Percentiles rank a stretch among this genome's conserved stretches.
These are phyloP conservation scores for Diutina neorugosa DNA, from an alignment of 1,139 yeast species.

Conservation along the genomic window DNA sequence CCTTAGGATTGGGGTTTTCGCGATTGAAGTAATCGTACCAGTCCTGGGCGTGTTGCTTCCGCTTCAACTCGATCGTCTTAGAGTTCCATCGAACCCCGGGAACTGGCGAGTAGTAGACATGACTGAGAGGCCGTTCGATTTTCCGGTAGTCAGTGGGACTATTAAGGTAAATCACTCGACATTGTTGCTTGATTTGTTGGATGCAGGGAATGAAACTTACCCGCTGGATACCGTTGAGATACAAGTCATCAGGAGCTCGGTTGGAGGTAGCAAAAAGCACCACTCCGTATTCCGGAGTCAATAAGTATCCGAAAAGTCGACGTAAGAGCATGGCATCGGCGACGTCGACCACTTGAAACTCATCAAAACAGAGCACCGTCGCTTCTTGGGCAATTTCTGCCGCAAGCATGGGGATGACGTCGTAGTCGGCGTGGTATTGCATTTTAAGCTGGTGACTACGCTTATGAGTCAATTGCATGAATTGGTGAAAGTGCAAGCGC, in stretches of 20 bases:
- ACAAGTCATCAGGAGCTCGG: slow-evolving; percentile 87
- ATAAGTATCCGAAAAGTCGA: slow-evolving; percentile 51
- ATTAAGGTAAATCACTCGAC: slow-evolving; percentile 68
- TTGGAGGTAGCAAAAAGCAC: slow-evolving; percentile 88
- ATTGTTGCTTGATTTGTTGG: slow-evolving; percentile 57
- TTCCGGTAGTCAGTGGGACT: slow-evolving; percentile 93
- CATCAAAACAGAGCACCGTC: slow-evolving; percentile 85
- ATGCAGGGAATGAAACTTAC: slow-evolving; percentile 88
- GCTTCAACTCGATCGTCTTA: slow-evolving; percentile 37
- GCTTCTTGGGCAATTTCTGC: slow-evolving; percentile 68
- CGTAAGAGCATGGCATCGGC: slow-evolving; percentile 96
- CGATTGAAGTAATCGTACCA: slow-evolving; percentile 76
- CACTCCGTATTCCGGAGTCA: slow-evolving; percentile 63
- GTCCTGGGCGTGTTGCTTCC: slow-evolving; percentile 49
- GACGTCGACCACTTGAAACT: slow-evolving; percentile 91
- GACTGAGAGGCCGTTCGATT: slow-evolving; percentile 69
- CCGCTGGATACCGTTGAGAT: slow-evolving; percentile 87
- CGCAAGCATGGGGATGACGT: slow-evolving; percentile 77
- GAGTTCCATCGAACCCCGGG: slow-evolving; percentile 47
- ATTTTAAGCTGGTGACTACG: slow-evolving; percentile 66
- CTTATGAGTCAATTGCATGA: slow-evolving; percentile 89
- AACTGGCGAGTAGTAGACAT: slow-evolving; percentile 69
- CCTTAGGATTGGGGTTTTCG: slow-evolving; percentile 22
- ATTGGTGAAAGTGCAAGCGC: slow-evolving; percentile 89
- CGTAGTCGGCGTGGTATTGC: slow-evolving; percentile 52